Conservation (phyloP, 768 basidiomycete genomes). For the Phlegmacium glaucopus region DNA sequence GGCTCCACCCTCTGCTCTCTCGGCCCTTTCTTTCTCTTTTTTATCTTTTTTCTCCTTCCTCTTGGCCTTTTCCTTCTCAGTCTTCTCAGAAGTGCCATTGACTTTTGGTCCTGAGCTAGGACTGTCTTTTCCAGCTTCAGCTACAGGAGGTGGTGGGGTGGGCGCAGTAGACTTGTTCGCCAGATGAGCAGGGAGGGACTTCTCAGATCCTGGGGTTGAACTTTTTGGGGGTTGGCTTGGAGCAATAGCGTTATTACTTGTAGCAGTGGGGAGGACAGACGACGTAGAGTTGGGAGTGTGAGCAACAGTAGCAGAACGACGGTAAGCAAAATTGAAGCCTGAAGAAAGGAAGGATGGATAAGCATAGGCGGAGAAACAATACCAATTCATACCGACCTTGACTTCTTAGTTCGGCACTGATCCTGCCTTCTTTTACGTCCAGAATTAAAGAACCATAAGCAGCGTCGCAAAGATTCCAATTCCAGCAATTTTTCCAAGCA, state of each 20-base stretch:
- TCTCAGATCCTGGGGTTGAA: conserved; percentile 33
- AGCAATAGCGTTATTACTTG: conserved; percentile 26
- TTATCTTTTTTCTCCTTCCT: conserved; percentile 61
- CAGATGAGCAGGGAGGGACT: conserved; percentile 26
- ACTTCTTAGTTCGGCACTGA: conserved; percentile 89
- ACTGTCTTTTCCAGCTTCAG: conserved; percentile 29
- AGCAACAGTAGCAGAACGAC: conserved; percentile 61
- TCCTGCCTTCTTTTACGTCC: conserved; percentile 87
- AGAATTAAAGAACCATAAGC: conserved; percentile 87
- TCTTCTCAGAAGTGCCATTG: conserved; percentile 48
- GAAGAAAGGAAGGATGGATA: conserved; percentile 1
- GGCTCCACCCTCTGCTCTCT: conserved; percentile 27
- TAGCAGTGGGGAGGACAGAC: conserved; percentile 43
- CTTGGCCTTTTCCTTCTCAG: conserved; percentile 55
- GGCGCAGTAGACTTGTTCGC: conserved; percentile 37
- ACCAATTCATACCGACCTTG: conserved; percentile 56
- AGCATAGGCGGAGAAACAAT: neutral
- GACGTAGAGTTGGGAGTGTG: conserved; percentile 59
- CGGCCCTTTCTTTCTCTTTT: conserved; percentile 45
- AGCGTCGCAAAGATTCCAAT: conserved; percentile 97
- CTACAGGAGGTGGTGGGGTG: conserved; percentile 30
- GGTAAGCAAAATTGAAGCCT: conserved; percentile 98
- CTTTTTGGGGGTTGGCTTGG: conserved; percentile 35
- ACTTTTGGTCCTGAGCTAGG: conserved; percentile 33
- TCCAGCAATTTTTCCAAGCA: conserved; percentile 99